Evolutionary conservation across 2,329 filamentous ascomycete species (phyloP).

Genomic region (Fonsecaea multimorphosa): DNA sequence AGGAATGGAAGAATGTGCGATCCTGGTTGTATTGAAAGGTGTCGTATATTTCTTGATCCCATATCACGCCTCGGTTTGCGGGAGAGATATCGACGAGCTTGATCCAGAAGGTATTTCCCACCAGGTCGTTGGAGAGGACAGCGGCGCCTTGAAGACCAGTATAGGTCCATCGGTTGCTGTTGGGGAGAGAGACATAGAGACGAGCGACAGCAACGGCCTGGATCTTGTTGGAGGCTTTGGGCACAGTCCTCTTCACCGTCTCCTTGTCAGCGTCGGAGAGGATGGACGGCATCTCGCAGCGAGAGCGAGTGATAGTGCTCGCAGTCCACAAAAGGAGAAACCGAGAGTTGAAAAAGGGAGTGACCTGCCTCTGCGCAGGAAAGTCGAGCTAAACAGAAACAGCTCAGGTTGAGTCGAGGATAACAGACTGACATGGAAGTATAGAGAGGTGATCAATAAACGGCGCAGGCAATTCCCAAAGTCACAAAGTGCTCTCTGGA

Average conservation of each 20-base stretch:
- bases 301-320: slow-evolving; percentile 14
- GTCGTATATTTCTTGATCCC: slow-evolving; percentile 98
- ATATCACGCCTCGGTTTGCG: slow-evolving; percentile 82
- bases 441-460: background rate
- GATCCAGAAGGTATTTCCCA: slow-evolving; percentile 95
- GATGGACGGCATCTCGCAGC: slow-evolving; percentile 63
- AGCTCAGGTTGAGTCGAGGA: slow-evolving; percentile 2
- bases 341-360: background rate
- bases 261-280: slow-evolving; percentile 94
- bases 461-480: background rate
- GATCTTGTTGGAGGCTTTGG: slow-evolving; percentile 96
- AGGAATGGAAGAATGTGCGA: slow-evolving; percentile 95
- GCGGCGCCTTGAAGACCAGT: slow-evolving; percentile 90
- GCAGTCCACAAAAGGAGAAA: background rate
- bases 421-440: background rate
- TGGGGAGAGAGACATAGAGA: slow-evolving; percentile 90
- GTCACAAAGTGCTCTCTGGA: background rate
- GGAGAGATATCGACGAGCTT: slow-evolving; percentile 96
- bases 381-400: background rate
- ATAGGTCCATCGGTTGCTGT: slow-evolving; percentile 86
- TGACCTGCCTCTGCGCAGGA: background rate
- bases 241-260: slow-evolving; percentile 91
- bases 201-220: slow-evolving; percentile 91
- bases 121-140: slow-evolving; percentile 89
- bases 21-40: slow-evolving; percentile 95